These are phyloP conservation scores for Jimgerdemannia flammicorona DNA, from an alignment of 192 early-diverging fungal species.

Conservation along the genomic window DNA sequence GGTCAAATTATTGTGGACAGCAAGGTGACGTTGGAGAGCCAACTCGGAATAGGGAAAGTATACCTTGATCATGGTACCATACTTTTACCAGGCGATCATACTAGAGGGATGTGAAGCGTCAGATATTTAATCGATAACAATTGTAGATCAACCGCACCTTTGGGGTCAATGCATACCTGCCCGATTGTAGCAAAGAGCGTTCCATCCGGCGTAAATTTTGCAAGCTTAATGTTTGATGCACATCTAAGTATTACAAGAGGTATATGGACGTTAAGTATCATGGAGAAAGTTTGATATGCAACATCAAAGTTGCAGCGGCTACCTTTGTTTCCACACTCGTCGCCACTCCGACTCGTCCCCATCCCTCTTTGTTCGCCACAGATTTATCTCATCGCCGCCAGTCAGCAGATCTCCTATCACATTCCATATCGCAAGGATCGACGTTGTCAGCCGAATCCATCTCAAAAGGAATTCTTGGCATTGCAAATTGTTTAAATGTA, in stretches of 20 bases:
- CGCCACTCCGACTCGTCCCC: slow-evolving; percentile 14
- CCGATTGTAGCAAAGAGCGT: slow-evolving; percentile 59
- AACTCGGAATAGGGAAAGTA: slow-evolving; percentile 1
- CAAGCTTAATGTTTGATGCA: slow-evolving; percentile 32
- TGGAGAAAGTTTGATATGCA: not conserved
- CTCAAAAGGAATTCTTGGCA: not conserved
- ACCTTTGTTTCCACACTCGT: slow-evolving; percentile 42
- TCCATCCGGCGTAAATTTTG: slow-evolving; percentile 58
- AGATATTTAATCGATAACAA: not conserved
- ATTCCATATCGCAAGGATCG: not conserved
- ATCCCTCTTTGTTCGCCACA: slow-evolving; percentile 22
- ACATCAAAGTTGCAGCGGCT: not conserved
- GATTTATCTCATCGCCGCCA: slow-evolving; percentile 26
- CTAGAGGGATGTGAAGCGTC: slow-evolving; percentile 21
- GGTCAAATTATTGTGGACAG: slow-evolving; percentile 1
- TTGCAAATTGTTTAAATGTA: not conserved
- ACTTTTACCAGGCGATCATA: slow-evolving; percentile 63
- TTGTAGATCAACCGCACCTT: not conserved
- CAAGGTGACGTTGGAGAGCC: slow-evolving; percentile 10
- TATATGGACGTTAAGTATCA: not conserved
- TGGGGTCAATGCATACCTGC: slow-evolving; percentile 34
- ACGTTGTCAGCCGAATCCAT: not conserved
- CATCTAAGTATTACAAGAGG: slow-evolving; percentile 16
- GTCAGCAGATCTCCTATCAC: slow-evolving; percentile 29
- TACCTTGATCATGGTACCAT: slow-evolving; percentile 42